Evolutionary conservation across 192 early-diverging fungal species (phyloP), one percentile per base, ranked within the genome.

Genomic region (Coemansia sp.): DNA sequence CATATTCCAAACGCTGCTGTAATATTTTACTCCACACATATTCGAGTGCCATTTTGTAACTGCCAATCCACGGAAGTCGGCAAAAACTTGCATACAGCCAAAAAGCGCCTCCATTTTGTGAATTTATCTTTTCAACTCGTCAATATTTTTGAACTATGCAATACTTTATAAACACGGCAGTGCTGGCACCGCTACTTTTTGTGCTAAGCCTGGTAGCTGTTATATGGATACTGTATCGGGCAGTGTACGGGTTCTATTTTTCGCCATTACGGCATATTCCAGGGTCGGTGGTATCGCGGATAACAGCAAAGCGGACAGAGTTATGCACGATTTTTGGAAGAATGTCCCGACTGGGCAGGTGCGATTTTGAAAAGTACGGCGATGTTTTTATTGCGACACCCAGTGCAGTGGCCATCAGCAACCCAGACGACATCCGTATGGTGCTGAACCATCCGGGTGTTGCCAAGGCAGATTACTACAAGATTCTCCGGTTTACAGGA

Each of bases 221-320:
- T 37, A 17, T 41, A 0, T 5, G 67, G 17, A 14, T 45, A 1
- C 10, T 56, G 10, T 71, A 72, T 17, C 29, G 57, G 12, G n/a
- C 60, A 1, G 15, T 65, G 22, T 38, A 54, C n/a, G 69, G 62
- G 5, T 27, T 69, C 5, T 78, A 52, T 23, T 41, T 65, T 32
- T 78, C 75, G 19, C 75, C 69, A 15, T 41, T 78, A 12, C 65
- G 75, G 7, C 23, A 62, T 27, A 67, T 78, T n/a, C 75, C 70
- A 5, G 75, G 75, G 10, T 51, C 75, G 12, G 32, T 66, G 25
- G 23, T 69, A 3, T 29, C 70, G 17, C 69, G 75, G n/a, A 15
- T 78, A 35, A 62, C 75, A 8, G 52, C 57, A 22, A 50, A 56
- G 27, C 62, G 70, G 2, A 5, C n/a, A 5, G 60, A 72, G 48